Evolutionary conservation across 768 basidiomycete species (phyloP), one percentile per base, ranked within the genome.

Genomic region (Fistulinella prunicolor): DNA sequence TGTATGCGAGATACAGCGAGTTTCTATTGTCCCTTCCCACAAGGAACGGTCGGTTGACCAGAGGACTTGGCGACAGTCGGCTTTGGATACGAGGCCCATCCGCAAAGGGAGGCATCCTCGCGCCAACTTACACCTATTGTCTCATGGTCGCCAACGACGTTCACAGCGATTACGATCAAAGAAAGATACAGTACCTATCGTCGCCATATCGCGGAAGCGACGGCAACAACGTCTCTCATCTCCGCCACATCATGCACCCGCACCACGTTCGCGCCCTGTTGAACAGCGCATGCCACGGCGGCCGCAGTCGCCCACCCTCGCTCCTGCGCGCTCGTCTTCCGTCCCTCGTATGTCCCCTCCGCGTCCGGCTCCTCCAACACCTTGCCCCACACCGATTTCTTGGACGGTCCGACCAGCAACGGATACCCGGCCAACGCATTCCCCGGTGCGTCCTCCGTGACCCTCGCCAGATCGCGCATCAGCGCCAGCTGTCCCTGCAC

Each of bases 361-460:
- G 58, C 54, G 7, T 80, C 77, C 14, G 71, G 66, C 40, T 73
- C 63, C 4, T 73, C 70, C 12, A 92, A 74, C 19, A 92, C 72
- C 2, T 67, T 64, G 0, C 91, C 92, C 9, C 95, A 70, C 65
- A 94, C 92, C 0, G 88, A 85, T 64, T 98, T 98, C 40, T 85
- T 73, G 9, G 91, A 94, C 1, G 82, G 66, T 3, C 93, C 93
- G 22, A 95, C 78, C 6, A 98, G 73, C 17, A 75, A 67, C 1
- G 87, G 80, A 62, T 83, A 79, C 30, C 85, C 79, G 42, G 66
- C 66, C 24, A 88, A 68, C 3, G 73, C 70, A 51, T 85, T 87
- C 36, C 66, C 65, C 17, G 49, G 57, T 21, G 38, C 45, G 35
- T 79, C 72, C 2, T 71, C 73, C 0, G 76, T 79, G 35, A 89